These are phyloP conservation scores for Papiliotrema laurentii DNA, from an alignment of 1,284 basidiomycete species.

Conservation along the genomic window DNA sequence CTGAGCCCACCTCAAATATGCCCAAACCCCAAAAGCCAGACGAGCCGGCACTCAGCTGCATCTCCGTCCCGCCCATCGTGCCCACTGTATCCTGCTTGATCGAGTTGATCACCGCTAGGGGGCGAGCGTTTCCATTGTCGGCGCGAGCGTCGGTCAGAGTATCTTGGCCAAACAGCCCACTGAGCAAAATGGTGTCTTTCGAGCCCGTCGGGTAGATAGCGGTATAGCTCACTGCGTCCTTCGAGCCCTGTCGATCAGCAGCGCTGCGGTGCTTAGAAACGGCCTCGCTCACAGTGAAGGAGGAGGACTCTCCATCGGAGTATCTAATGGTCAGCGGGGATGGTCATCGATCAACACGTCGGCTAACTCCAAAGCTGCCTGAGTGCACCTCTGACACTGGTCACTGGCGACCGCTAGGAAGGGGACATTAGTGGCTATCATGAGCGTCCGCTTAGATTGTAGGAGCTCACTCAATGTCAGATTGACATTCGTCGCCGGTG, in stretches of 20 bases:
- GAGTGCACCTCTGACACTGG: conserved; percentile 22
- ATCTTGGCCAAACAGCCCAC: conserved; percentile 17
- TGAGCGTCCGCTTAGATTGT: conserved; percentile 1
- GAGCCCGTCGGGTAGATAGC: conserved; percentile 25
- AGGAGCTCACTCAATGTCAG: conserved; percentile 36
- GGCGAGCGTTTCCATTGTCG: conserved; percentile 9
- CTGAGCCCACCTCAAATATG: conserved; percentile 29
- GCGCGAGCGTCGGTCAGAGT: conserved; percentile 24
- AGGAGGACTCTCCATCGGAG: conserved; percentile 9
- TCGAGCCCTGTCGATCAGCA: background rate
- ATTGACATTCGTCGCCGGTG: conserved; percentile 27
- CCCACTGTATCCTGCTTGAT: background rate
- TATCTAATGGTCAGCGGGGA: conserved; percentile 5
- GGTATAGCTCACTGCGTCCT: conserved; percentile 20
- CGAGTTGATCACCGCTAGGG: conserved; percentile 1
- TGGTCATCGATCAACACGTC: background rate
- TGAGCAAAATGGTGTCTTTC: conserved; percentile 18
- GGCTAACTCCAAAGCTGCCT: conserved; percentile 15
- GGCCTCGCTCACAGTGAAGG: conserved; percentile 16
- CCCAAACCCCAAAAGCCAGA: conserved; percentile 43
- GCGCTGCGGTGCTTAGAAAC: background rate
- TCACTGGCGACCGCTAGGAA: conserved; percentile 30
- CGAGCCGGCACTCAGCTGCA: conserved; percentile 20
- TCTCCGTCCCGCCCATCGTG: conserved; percentile 1
- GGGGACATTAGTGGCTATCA: conserved; percentile 36